Conservation (phyloP, 495 filamentous ascomycete species). For the Aspergillus conjunctus region DNA sequence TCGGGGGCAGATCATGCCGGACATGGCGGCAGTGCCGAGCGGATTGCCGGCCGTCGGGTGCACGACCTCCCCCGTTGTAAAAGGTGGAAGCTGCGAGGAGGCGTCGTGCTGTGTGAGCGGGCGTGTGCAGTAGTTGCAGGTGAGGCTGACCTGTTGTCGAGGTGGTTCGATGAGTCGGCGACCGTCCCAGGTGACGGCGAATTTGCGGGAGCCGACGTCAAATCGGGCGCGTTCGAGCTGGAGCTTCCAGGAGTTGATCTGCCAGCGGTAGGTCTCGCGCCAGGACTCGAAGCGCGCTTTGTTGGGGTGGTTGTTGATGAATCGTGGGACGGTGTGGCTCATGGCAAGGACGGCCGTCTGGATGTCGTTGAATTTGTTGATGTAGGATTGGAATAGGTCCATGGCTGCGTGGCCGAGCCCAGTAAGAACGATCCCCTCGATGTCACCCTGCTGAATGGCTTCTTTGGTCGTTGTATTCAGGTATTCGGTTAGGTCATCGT, state of each 20-base stretch:
- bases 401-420: constrained; percentile 78
- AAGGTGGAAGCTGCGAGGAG: constrained; percentile 39
- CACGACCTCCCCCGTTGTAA: constrained; percentile 36
- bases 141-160: constrained; percentile 74
- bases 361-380: constrained; percentile 81
- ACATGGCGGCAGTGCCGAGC: constrained; percentile 40
- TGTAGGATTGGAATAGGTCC: constrained; percentile 84
- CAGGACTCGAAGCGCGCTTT: constrained; percentile 69
- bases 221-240: constrained; percentile 66
- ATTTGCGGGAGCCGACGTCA: constrained; percentile 57
- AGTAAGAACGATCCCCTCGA: constrained; percentile 86
- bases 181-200: constrained; percentile 64
- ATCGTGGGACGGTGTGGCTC: constrained; percentile 76
- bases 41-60: constrained; percentile 44
- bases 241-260: constrained; percentile 75
- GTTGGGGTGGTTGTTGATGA: constrained; percentile 63
- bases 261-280: constrained; percentile 77
- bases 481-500: constrained; percentile 75
- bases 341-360: constrained; percentile 88
- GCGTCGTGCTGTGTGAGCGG: constrained; percentile 49
- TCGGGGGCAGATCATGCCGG: constrained; percentile 70
- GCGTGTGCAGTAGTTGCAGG: constrained; percentile 79
- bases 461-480: constrained; percentile 61
- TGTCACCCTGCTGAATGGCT: constrained; percentile 73
- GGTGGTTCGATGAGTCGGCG: constrained; percentile 64